Base-by-base conservation (phyloP, 495 filamentous ascomycete genomes). In the Neurospora pannonica region DNA sequence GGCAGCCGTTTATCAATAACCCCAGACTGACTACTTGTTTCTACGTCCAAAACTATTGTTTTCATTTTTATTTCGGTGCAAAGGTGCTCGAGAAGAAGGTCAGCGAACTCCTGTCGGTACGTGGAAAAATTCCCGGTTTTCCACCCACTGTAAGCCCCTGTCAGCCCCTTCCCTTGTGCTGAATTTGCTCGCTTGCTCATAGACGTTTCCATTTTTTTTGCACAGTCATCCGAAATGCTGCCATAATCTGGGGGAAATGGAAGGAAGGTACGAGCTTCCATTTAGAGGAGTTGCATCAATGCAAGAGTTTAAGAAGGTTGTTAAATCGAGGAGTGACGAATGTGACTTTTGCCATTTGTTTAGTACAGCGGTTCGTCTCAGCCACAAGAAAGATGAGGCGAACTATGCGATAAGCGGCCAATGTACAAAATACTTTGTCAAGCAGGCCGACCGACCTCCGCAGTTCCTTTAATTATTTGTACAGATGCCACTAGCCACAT, bases 391-490 rank as follows among this genome's bases (percentile, higher is more conserved):
- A 62, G 54, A 62, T 34, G 34, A 34, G 24, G 13, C 28, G 6
- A 62, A 8, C 54, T 8, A 6, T 28, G 54, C 54, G 28, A 62
- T 34, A 34, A 34, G 54, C 54, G 0, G 5, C 54, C 2, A 4
- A 0, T 0, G 13, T 34, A 62, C 54, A 62, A 0, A 34, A 34
- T 62, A 34, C 0, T 1, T 1, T 6, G 0, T 0, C 21, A 54
- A 6, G 21, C 11, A 3, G 2, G 48, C 11, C 21, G 5, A 15
- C 10, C 5, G 5, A 54, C 2, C 2, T 28, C 48, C 5, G 10
- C 48, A 13, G 4, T 54, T 15, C 11, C 21, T 15, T 3, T 1
- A 28, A 13, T 54, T 54, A 21, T 13, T 24, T 54, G 48, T 54
- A 54, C 21, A 54, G 11, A 13, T 13, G 46, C 46, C 54, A 62